Conservation (phyloP, 148 eudicot species). For the Pouteria glomerata region DNA sequence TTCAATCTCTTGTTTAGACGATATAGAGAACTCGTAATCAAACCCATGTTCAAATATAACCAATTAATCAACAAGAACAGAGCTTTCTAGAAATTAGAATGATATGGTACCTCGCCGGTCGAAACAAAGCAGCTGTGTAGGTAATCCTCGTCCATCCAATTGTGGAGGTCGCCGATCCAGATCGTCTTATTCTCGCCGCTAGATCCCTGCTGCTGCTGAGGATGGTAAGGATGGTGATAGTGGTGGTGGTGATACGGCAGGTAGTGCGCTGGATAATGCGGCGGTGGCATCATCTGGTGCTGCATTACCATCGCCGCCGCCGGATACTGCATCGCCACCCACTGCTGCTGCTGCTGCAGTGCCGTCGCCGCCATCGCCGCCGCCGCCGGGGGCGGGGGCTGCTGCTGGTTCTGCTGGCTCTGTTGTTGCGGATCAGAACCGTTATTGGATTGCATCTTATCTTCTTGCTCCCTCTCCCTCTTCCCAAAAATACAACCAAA, state of each 20-base stretch:
- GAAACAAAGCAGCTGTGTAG: constrained; percentile 71
- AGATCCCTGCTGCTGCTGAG: constrained; percentile 27
- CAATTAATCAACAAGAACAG: neutral
- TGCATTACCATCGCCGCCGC: constrained; percentile 96
- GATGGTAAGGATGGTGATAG: constrained; percentile 24
- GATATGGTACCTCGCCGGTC: constrained; percentile 52
- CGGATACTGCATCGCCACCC: constrained; percentile 66
- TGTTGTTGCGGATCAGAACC: constrained; percentile 18
- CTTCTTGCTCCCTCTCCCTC: neutral
- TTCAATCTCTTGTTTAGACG: neutral
- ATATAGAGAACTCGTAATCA: neutral
- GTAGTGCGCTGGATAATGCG: constrained; percentile 63
- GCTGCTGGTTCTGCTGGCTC: constrained; percentile 9
- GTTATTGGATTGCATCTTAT: constrained; percentile 28
- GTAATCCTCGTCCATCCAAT: constrained; percentile 99
- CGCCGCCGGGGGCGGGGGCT: neutral
- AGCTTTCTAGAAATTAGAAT: neutral
- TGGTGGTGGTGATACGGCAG: constrained; percentile 63
- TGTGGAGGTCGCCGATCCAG: constrained; percentile 90
- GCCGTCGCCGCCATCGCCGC: constrained; percentile 10
- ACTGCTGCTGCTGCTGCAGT: constrained; percentile 35
- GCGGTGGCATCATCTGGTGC: constrained; percentile 77
- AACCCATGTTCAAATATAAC: too few relatives aligned
- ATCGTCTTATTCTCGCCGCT: constrained; percentile 77
- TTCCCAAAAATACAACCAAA: neutral